Percentiles rank a stretch among this genome's conserved stretches.
Conservation (phyloP, 2,329 filamentous ascomycete genomes). For the Nemania diffusa region DNA sequence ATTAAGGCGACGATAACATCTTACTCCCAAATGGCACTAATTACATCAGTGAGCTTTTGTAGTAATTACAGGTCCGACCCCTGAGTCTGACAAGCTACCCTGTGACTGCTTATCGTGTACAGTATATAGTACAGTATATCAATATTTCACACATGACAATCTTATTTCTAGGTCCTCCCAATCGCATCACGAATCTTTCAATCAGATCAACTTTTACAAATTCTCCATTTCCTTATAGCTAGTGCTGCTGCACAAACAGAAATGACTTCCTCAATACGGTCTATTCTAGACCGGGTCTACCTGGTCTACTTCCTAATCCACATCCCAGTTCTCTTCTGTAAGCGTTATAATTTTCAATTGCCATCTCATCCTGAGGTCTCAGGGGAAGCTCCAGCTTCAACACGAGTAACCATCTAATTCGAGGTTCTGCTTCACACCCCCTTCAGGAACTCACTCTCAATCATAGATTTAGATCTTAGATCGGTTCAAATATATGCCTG, state of each 20-base stretch:
- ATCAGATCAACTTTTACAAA: background rate
- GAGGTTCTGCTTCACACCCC: too few relatives aligned
- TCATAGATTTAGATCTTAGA: too few relatives aligned
- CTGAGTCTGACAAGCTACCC: constrained; percentile 11
- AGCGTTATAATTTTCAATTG: constrained; percentile 16
- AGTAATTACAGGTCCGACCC: too few relatives aligned
- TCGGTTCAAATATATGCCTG: too few relatives aligned
- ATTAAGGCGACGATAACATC: too few relatives aligned
- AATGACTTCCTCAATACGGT: constrained; percentile 40
- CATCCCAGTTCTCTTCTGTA: constrained; percentile 50
- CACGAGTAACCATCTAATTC: too few relatives aligned
- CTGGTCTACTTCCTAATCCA: constrained; percentile 50
- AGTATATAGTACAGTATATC: constrained; percentile 2
- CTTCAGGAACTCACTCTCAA: too few relatives aligned
- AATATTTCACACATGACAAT: constrained; percentile 12
- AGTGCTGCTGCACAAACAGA: background rate
- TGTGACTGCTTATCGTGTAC: background rate
- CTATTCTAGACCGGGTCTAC: constrained; percentile 48
- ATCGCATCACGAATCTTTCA: background rate
- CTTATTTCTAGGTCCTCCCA: background rate
- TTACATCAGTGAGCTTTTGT: too few relatives aligned
- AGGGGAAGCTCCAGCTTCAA: background rate
- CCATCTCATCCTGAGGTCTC: background rate
- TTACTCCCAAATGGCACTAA: too few relatives aligned
- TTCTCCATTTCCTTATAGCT: background rate